phyloP scores from a whole-genome alignment of 352 stramenopile genomes.

The Pythium chondricola region DNA sequence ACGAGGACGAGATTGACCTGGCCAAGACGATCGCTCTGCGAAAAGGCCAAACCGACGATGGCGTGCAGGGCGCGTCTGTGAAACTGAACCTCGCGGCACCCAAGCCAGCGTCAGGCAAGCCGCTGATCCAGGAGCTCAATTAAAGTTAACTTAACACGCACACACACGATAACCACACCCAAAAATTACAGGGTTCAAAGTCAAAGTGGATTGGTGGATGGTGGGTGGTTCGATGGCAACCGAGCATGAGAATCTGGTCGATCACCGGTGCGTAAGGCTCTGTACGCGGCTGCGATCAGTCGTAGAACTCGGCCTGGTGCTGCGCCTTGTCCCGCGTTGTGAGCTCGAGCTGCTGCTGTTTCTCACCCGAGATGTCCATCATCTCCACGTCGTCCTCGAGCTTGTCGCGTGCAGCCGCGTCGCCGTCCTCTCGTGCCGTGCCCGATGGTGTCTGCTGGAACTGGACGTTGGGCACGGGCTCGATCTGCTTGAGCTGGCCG shows the following conservation, averaged over 20 bases:
- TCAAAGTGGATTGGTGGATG: too few species aligned
- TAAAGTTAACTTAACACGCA: slow-evolving; percentile 15
- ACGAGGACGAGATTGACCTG: slow-evolving; percentile 20
- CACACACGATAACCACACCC: too few species aligned
- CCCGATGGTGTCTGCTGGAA: slow-evolving; percentile 87
- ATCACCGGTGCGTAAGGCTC: too few species aligned
- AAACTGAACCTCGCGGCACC: slow-evolving; percentile 25
- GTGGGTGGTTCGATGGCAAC: too few species aligned
- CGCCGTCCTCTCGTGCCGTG: slow-evolving; percentile 35
- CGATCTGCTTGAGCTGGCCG: slow-evolving; percentile 93
- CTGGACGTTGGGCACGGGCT: slow-evolving; percentile 95
- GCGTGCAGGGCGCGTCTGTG: slow-evolving; percentile 4
- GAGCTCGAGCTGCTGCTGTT: slow-evolving; percentile 45
- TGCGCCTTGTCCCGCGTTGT: slow-evolving; percentile 43
- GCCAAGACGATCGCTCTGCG: slow-evolving; percentile 17
- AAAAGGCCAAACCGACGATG: not conserved
- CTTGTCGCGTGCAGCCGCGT: slow-evolving; percentile 39
- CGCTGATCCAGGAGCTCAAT: slow-evolving; percentile 75
- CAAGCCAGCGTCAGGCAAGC: slow-evolving; percentile 33
- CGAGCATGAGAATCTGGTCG: too few species aligned
- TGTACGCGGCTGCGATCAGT: too few species aligned
- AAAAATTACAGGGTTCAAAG: too few species aligned
- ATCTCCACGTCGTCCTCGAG: slow-evolving; percentile 62
- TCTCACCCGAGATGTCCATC: slow-evolving; percentile 62
- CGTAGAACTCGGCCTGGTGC: slow-evolving; percentile 74